These are phyloP conservation scores for Hypoxylon lienhwacheense DNA, from an alignment of 495 filamentous ascomycete species.

Conservation along the genomic window DNA sequence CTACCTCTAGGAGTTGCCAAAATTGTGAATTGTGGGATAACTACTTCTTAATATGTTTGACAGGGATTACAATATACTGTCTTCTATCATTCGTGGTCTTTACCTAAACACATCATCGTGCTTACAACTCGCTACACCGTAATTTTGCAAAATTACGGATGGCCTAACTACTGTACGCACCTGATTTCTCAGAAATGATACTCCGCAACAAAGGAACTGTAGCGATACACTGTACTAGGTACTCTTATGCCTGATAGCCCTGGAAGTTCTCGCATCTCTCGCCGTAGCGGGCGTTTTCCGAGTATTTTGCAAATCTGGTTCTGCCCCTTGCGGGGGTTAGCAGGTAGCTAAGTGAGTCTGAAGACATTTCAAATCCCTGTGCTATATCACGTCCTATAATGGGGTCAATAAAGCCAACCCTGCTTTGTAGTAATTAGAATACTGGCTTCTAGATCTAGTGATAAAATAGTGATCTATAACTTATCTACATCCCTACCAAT, in stretches of 20 bases:
- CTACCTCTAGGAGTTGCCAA: too few species aligned
- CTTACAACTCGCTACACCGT: conserved; percentile 15
- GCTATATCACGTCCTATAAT: conserved; percentile 19
- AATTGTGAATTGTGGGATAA: too few species aligned
- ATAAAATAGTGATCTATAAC: conserved; percentile 17
- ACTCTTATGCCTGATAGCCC: conserved; percentile 3
- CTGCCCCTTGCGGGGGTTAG: conserved; percentile 29
- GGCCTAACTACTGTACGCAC: conserved; percentile 4
- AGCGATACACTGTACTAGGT: conserved; percentile 27
- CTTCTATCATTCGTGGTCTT: conserved; percentile 4
- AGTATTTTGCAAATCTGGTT: conserved; percentile 29
- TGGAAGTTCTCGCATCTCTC: conserved; percentile 12
- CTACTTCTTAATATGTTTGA: conserved; percentile 11
- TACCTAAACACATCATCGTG: conserved; percentile 13
- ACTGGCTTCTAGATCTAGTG: conserved; percentile 20
- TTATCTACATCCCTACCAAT: too few species aligned
- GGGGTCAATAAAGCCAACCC: conserved; percentile 9
- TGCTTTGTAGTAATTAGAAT: conserved; percentile 19
- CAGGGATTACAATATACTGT: conserved; percentile 1
- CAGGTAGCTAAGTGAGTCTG: not conserved
- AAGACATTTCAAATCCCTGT: conserved; percentile 23
- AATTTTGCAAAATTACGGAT: conserved; percentile 1
- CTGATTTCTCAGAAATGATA: conserved; percentile 10
- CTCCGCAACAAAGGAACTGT: conserved; percentile 5
- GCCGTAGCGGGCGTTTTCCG: conserved; percentile 14